Evolutionary conservation across 768 basidiomycete species (phyloP).

Genomic region (Boletus sp.): DNA sequence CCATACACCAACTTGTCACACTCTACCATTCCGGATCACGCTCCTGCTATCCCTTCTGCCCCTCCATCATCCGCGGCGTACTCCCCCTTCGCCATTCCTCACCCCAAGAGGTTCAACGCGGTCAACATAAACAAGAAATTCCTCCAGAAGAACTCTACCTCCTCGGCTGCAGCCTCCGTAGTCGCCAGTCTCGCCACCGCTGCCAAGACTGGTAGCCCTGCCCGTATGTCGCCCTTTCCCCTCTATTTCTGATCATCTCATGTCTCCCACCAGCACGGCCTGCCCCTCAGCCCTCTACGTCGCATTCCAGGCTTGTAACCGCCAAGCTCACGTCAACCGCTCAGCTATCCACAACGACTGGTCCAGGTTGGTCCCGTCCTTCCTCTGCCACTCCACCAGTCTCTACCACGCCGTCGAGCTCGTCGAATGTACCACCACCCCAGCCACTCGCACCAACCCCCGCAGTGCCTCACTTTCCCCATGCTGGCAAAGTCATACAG

Average conservation of each 20-base stretch:
- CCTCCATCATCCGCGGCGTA: conserved; percentile 4
- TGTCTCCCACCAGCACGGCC: conserved; percentile 52
- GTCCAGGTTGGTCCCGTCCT: conserved; percentile 77
- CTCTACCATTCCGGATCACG: conserved; percentile 19
- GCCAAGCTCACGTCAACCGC: conserved; percentile 78
- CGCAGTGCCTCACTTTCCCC: conserved; percentile 51
- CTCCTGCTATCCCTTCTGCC: conserved; percentile 6
- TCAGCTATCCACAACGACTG: conserved; percentile 53
- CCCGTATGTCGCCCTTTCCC: conserved; percentile 43
- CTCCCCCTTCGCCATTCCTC: conserved; percentile 39
- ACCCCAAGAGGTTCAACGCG: conserved; percentile 83
- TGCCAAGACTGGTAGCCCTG: conserved; percentile 50
- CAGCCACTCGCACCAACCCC: conserved; percentile 40
- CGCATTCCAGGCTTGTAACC: conserved; percentile 82
- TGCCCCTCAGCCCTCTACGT: conserved; percentile 47
- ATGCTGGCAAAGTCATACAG: conserved; percentile 65
- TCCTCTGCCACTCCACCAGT: conserved; percentile 67
- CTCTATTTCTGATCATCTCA: conserved; percentile 6
- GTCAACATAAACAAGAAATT: conserved; percentile 97
- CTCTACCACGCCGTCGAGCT: conserved; percentile 47
- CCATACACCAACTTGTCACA: conserved; percentile 6
- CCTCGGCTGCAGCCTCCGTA: conserved; percentile 47
- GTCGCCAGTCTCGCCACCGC: conserved; percentile 40
- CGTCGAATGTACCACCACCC: conserved; percentile 46
- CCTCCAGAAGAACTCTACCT: conserved; percentile 79